Evolutionary conservation across 2,329 filamentous ascomycete genomes (phyloP), one percentile per base, ranked within the genome.

Genomic region (Colletotrichum trifolii): DNA sequence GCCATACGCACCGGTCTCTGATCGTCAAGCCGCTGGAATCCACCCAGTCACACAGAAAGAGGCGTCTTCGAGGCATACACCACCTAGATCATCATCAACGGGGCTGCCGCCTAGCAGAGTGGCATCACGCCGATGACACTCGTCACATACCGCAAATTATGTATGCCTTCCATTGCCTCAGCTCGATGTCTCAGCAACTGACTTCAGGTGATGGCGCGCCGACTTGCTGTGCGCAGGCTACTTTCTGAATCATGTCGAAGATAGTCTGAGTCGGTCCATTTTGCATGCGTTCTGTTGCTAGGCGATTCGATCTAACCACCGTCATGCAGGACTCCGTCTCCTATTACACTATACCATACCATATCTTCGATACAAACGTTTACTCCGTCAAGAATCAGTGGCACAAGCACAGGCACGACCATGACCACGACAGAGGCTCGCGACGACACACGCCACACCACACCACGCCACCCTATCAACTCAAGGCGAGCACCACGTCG

Each of bases 381-480:
- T 40, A 43, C 46, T 49, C 36, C 10, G 46, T 35, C 11, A 13
- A 40, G 54, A 56, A 48, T 47, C 46, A 58, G 17, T n/a, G 47
- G 34, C 55, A 50, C 39, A n/a, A 33, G 36, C 46, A 50, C n/a
- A 43, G 38, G 46, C 46, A 53, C 42, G 34, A 25, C 38, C n/a
- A 34, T 8, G 48, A n/a, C 35, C 36, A 49, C 15, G 13, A 25
- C 46, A 48, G 17, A 48, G 13, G 46, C 25, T 50, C 39, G 45
- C 11, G 47, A n/a, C 42, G 17, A 47, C 47, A 35, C 38, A 43
- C 46, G 55, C 47, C 60, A 43, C 25, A 9, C 49, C 58, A 35
- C 54, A 45, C 54, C 56, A 64, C 43, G 61, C 61, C 61, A 50
- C 56, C 56, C 50, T 60, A 50, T 45, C 45, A 60, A 48, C 55